Base-by-base conservation (phyloP, 2,329 filamentous ascomycete genomes). In the Passalora sequoiae region DNA sequence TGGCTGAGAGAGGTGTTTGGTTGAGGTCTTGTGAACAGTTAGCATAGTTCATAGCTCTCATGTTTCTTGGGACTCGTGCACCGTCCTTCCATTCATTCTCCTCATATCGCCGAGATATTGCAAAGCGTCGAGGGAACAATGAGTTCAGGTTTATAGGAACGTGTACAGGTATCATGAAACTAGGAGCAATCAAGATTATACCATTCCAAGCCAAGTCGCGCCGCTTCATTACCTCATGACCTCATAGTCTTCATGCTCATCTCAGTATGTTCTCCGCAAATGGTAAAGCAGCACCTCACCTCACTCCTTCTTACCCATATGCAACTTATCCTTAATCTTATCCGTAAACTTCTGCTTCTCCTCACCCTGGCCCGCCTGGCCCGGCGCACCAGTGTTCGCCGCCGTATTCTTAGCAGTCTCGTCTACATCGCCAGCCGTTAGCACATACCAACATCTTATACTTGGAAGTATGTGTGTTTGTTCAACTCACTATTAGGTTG, bases 301-400 rank as follows among this genome's bases (percentile, higher is more conserved):
- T 42, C 17, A 36, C 43, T 50, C 43, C 46, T 49, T 54, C 43
- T 49, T 47, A 6, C 53, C 54, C 30, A 56, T 50, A 25, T 53
- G 44, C 35, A 59, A 33, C 44, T 56, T 57, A 29, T 57, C 50
- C 55, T 58, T 59, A 43, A 59, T 43, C 44, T 57, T 57, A 7
- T 59, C 54, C 21, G 51, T 38, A 17, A 59, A 27, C 10, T 51
- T 54, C 43, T 53, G 46, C 54, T 60, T 63, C 15, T 51, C 40
- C 27, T 47, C 43, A 9, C 39, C 38, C 3, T 40, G 46, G 20
- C 22, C 35, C 28, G 40, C 41, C 12, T 32, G 9, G 20, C 25
- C 35, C 4, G 52, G 55, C 19, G 45, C 45, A 8, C 59, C 56
- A 9, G 55, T 56, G 47, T 61, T 61, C 29, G 47, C 46, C n/a